Percentiles rank a stretch among this genome's conserved stretches.
phyloP scores from a whole-genome alignment of 2,329 filamentous ascomycete species.

The Sphaceloma murrayae region DNA sequence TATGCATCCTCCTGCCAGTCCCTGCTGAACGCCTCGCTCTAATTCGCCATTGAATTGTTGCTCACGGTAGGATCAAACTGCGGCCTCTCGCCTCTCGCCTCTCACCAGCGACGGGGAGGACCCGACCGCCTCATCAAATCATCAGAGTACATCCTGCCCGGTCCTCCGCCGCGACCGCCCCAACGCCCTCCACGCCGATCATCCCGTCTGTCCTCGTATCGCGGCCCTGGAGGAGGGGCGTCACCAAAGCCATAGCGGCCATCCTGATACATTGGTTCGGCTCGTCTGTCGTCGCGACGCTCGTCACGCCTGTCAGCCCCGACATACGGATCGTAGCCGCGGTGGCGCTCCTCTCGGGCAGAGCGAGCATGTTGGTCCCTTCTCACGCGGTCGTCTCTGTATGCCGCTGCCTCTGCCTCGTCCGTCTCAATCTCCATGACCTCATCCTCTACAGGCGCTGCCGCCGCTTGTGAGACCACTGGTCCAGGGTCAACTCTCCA shows the following conservation, averaged over 20 bases:
- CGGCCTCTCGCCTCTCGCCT: no score
- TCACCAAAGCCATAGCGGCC: conserved; percentile 36
- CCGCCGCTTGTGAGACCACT: conserved; percentile 15
- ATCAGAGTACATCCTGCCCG: conserved; percentile 27
- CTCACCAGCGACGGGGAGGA: conserved; percentile 20
- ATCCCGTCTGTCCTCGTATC: conserved; percentile 20
- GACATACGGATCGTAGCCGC: conserved; percentile 22
- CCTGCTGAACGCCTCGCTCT: neutral
- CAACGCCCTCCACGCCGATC: conserved; percentile 20
- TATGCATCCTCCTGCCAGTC: conserved; percentile 20
- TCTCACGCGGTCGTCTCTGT: conserved; percentile 22
- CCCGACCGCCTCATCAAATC: conserved; percentile 21
- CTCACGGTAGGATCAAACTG: no score
- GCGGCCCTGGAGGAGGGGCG: conserved; percentile 17
- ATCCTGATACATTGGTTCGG: conserved; percentile 33
- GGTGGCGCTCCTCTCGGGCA: conserved; percentile 21
- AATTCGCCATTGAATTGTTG: neutral
- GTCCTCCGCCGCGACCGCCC: conserved; percentile 22
- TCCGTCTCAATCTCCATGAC: conserved; percentile 38
- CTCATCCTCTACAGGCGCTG: conserved; percentile 24
- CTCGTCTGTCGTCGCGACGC: neutral
- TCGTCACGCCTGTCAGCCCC: conserved; percentile 21
- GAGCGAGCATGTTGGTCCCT: conserved; percentile 21
- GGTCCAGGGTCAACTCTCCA: conserved; percentile 7
- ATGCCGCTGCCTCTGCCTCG: conserved; percentile 24